These are phyloP conservation scores for Penicillium sp. DNA, from an alignment of 2,329 filamentous ascomycete species.

Conservation along the genomic window DNA sequence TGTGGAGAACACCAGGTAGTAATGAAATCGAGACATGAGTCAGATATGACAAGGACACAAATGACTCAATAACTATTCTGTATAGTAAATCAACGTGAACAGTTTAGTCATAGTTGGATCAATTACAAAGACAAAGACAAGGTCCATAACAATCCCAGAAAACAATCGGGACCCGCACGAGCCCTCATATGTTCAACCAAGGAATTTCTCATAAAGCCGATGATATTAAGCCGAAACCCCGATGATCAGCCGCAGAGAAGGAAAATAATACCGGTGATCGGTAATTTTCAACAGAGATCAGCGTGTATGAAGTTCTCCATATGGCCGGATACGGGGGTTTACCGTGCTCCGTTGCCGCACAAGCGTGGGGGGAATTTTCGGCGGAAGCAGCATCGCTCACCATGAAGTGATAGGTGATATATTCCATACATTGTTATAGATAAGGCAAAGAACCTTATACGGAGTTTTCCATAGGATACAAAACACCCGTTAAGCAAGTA, in stretches of 20 bases:
- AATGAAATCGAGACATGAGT: no score
- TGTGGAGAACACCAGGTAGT: no score
- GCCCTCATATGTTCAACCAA: not conserved
- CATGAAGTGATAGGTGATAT: not conserved
- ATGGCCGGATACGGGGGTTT: not conserved
- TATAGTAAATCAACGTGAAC: not conserved
- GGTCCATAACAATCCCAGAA: not conserved
- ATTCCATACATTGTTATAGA: not conserved
- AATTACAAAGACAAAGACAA: not conserved
- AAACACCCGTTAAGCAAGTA: not conserved
- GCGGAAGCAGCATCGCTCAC: not conserved
- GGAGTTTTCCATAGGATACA: not conserved
- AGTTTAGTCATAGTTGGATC: no score
- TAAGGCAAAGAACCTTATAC: not conserved
- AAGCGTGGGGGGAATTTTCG: not conserved
- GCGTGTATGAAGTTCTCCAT: not conserved
- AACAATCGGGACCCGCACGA: not conserved
- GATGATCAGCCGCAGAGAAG: constrained; percentile 4
- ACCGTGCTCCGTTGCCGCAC: not conserved
- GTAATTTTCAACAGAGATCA: not conserved
- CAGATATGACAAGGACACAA: not conserved
- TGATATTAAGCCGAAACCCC: not conserved
- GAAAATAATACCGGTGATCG: not conserved
- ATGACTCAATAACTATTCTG: not conserved
- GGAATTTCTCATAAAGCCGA: not conserved